Percentiles rank a stretch among this genome's conserved stretches.
phyloP scores from a whole-genome alignment of 352 stramenopile species.

The Phytophthora pseudosyringae region DNA sequence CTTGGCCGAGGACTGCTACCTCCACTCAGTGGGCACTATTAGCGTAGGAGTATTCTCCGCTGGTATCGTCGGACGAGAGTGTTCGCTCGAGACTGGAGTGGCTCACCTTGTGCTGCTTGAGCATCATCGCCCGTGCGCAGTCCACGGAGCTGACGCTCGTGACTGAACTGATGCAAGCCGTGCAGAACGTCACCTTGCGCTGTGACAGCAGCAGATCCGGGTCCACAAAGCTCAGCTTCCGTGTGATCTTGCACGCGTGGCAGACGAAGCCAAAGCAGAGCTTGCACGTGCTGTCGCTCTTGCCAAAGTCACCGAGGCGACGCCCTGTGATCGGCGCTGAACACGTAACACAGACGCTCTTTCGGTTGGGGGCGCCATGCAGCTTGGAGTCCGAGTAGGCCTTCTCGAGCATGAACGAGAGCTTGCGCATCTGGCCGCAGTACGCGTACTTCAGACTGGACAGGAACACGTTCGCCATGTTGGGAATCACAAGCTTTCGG shows the following conservation, averaged over 20 bases:
- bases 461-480: conserved; percentile 15
- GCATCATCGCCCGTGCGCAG: conserved; percentile 34
- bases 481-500: conserved; percentile 10
- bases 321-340: conserved; percentile 23
- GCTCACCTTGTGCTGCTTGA: conserved; percentile 20
- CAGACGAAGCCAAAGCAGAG: neutral
- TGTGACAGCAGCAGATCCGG: conserved; percentile 14
- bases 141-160: conserved; percentile 25
- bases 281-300: conserved; percentile 7
- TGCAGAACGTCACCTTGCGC: conserved; percentile 35
- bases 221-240: conserved; percentile 36
- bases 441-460: conserved; percentile 13
- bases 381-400: conserved; percentile 16
- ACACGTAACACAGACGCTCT: conserved; percentile 39
- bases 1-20: too few species aligned
- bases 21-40: conserved; percentile 1
- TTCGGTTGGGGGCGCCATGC: conserved; percentile 30
- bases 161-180: conserved; percentile 19
- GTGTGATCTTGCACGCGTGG: neutral
- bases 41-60: conserved; percentile 9
- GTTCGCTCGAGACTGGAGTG: conserved; percentile 18
- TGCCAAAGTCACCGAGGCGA: too few species aligned
- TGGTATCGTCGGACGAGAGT: conserved; percentile 24
- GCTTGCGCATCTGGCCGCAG: conserved; percentile 18
- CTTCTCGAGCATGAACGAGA: conserved; percentile 5